Evolutionary conservation across 1,284 basidiomycete species (phyloP), one percentile per base, ranked within the genome.

Genomic region (Meira miltonrushii): DNA sequence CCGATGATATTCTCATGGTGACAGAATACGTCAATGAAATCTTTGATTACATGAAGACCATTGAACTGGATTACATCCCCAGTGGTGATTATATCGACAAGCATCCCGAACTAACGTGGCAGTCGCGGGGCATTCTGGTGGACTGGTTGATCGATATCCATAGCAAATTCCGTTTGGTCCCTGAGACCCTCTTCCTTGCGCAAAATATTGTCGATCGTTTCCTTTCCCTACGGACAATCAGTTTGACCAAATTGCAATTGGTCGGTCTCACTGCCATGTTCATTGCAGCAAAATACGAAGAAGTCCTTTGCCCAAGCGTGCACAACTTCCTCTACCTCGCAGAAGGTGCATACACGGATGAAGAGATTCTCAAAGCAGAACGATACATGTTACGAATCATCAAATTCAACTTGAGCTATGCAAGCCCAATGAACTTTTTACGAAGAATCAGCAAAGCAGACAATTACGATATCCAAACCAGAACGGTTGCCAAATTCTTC

Each of bases 101-200:
- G 54, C 75, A 77, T 58, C 62, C 65, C 12, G 75, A 77, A 51
- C 62, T 77, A 65, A 71, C 68, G 64, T 77, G 75, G 75, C 61
- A 70, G 28, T 57, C 73, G 23, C 90, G 92, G 21, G 89, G 89
- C 15, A 90, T 96, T 66, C 85, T 98, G 38, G 88, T 89, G 63
- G 94, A 98, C 82, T 97, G 94, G 95, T 84, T 98, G 61, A 88
- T 98, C 67, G 92, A 97, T 81, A 88, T 96, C 21, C 94, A 98
- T 79, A 84, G 86, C 67, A 90, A 92, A 71, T 96, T 97, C 83
- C 88, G 88, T 60, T 84, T 98, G 17, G 84, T 95, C 8, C 92
- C 93, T 9, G 94, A 98, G 81, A 97, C 94, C 0, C 86, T 98
- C 53, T 97, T 94, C 82, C 85, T 98, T 60, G 88, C 88, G 65